These are phyloP conservation scores for Agrocybe pediades DNA, from an alignment of 768 basidiomycete species.

Conservation along the genomic window DNA sequence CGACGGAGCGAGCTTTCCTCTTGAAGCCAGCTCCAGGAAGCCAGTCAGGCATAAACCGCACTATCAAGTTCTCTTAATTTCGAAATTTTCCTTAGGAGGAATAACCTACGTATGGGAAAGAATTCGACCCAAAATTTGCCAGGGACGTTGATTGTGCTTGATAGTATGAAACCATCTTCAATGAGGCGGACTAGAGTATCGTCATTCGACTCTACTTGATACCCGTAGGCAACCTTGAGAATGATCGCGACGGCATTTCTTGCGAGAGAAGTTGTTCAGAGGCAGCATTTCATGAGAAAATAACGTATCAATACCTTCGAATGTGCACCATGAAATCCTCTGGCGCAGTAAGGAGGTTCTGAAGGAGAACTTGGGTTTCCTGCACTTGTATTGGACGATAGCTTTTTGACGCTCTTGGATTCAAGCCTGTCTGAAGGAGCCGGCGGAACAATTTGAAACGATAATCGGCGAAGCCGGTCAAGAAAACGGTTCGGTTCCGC, in stretches of 20 bases:
- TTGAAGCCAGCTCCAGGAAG: slow-evolving; percentile 46
- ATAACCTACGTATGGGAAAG: slow-evolving; percentile 34
- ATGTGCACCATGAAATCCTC: slow-evolving; percentile 28
- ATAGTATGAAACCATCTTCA: slow-evolving; percentile 30
- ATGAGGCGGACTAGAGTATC: slow-evolving; percentile 33
- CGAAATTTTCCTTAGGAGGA: background rate
- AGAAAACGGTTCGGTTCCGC: slow-evolving; percentile 31
- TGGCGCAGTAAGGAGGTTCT: slow-evolving; percentile 19
- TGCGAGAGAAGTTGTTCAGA: background rate
- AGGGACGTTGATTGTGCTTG: slow-evolving; percentile 26
- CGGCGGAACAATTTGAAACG: slow-evolving; percentile 37
- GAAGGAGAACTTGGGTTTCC: slow-evolving; percentile 20
- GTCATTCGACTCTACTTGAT: slow-evolving; percentile 32
- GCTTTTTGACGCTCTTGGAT: slow-evolving; percentile 30
- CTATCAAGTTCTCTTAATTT: slow-evolving; percentile 15
- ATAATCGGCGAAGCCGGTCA: slow-evolving; percentile 27
- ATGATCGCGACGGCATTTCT: slow-evolving; percentile 37
- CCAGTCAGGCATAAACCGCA: slow-evolving; percentile 41
- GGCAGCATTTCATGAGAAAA: background rate
- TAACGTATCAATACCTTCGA: slow-evolving; percentile 23
- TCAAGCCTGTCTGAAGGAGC: slow-evolving; percentile 39
- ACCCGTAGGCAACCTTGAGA: slow-evolving; percentile 42
- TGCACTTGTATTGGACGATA: slow-evolving; percentile 32
- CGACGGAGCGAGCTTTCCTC: slow-evolving; percentile 20
- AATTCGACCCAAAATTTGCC: slow-evolving; percentile 41